These are phyloP conservation scores for Trichoderma brevicompactum DNA, from an alignment of 2,329 filamentous ascomycete genomes.

Conservation along the genomic window DNA sequence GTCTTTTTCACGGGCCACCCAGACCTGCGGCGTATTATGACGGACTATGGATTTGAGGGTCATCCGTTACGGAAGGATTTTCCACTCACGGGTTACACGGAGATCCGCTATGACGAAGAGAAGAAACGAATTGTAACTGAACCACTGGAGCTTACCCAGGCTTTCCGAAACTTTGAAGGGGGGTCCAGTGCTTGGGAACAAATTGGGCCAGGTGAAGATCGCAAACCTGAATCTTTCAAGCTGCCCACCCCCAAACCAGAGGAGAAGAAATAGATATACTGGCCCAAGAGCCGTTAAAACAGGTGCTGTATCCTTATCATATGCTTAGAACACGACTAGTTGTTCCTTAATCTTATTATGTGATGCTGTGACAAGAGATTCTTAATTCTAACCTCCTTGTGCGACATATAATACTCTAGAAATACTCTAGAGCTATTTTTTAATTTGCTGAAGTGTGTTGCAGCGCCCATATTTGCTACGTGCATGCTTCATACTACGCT, in stretches of 20 bases:
- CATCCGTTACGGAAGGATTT: slow-evolving; percentile 98
- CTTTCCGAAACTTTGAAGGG: slow-evolving; percentile 97
- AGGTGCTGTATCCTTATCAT: neutral
- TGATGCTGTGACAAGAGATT: neutral
- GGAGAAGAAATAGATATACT: slow-evolving; percentile 69
- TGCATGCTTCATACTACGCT: neutral
- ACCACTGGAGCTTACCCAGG: slow-evolving; percentile 95
- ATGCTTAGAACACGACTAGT: neutral
- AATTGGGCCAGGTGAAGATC: slow-evolving; percentile 70
- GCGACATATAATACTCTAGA: neutral
- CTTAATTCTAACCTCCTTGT: neutral
- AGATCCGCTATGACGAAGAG: slow-evolving; percentile 97
- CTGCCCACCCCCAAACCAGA: slow-evolving; percentile 95
- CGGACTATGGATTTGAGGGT: slow-evolving; percentile 98
- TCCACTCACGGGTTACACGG: slow-evolving; percentile 95
- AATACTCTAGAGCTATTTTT: neutral
- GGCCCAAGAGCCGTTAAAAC: neutral
- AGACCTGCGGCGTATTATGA: slow-evolving; percentile 97
- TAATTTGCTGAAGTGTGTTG: neutral
- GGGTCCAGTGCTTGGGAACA: slow-evolving; percentile 74
- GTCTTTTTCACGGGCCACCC: slow-evolving; percentile 97
- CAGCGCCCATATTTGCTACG: neutral
- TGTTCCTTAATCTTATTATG: neutral
- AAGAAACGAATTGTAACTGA: slow-evolving; percentile 99
- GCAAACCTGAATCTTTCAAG: slow-evolving; percentile 87